Base-by-base conservation (phyloP, 768 basidiomycete genomes). In the Boletus bicolor region DNA sequence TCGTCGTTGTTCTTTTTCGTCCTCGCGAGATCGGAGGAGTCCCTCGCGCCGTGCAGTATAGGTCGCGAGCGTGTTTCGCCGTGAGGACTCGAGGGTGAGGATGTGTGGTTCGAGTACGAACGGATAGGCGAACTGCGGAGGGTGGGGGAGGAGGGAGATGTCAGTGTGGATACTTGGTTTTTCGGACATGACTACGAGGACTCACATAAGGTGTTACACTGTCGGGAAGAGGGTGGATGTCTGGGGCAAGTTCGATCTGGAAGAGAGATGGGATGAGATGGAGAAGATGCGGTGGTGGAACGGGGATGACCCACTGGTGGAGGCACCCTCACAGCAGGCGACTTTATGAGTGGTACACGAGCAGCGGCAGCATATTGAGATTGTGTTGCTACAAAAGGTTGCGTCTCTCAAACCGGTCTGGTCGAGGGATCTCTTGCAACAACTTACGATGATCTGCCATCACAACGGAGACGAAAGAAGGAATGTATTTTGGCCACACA, bases 151-250 rank as follows among this genome's bases (percentile, higher is more conserved):
- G 28, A 28, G 28, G 4, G 14, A 49, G 49, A 32, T 10, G 45
- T 59, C 30, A 50, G 51, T 41, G 42, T 44, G 44, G 53, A 30
- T 30, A 30, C 7, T 7, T 30, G 6, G 28, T 6, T 6, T 43
- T 6, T 43, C 39, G 50, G 10, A 41, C 49, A 6, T 19, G 28
- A 28, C 1, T 32, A 17, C 21, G 24, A 7, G 38, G 14, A 70
- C 84, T 64, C 61, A 95, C 96, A 68, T 98, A 98, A 58, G 91
- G 82, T 2, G 84, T 85, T 5, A 98, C 86, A 36, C 89, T 89
- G 26, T 94, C 91, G 5, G 96, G 96, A 0, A 98, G 78, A 0
- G 96, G 96, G 63, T 98, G 95, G 24, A 98, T 93, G 65, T 98
- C 94, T 45, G 82, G 87, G 5, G 96, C 93, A 5, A 93, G 77